Conservation (phyloP, 139 green algal genomes). For the Micractinium sp. region DNA sequence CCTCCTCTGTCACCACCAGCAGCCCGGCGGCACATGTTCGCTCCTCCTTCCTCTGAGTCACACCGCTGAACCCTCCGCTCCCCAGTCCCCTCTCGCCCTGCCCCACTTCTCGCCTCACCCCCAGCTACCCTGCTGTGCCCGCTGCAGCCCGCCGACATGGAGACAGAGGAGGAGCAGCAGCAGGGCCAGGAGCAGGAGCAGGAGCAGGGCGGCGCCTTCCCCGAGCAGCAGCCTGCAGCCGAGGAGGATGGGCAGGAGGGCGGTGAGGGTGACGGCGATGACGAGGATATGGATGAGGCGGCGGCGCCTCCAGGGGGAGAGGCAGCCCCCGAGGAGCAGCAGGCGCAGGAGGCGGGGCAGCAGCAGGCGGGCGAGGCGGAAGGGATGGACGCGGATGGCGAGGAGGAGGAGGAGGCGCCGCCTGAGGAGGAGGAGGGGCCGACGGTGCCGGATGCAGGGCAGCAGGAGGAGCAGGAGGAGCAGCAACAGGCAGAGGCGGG, state of each 20-base stretch:
- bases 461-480: conserved; percentile 13
- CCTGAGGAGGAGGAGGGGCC: not conserved
- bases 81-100: too few species aligned
- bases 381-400: conserved; percentile 31
- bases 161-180: not conserved
- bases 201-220: conserved; percentile 27
- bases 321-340: conserved; percentile 30
- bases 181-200: not conserved
- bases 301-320: conserved; percentile 27
- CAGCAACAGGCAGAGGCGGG: conserved; percentile 53
- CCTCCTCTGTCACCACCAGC: too few species aligned
- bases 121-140: too few species aligned
- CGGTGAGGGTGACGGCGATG: conserved; percentile 33
- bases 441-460: not conserved
- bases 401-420: conserved; percentile 30
- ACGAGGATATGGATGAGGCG: conserved; percentile 40
- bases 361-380: conserved; percentile 22
- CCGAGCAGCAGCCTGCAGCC: not conserved
- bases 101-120: too few species aligned
- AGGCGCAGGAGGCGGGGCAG: not conserved
- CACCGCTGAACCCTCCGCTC: too few species aligned
- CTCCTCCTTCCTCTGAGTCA: too few species aligned
- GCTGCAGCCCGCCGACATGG: conserved; percentile 7
- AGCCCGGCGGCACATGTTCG: too few species aligned
- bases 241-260: conserved; percentile 27